Evolutionary conservation across 345 rosid species (phyloP), one percentile per base, ranked within the genome.

Genomic region (Angophora floribunda): DNA sequence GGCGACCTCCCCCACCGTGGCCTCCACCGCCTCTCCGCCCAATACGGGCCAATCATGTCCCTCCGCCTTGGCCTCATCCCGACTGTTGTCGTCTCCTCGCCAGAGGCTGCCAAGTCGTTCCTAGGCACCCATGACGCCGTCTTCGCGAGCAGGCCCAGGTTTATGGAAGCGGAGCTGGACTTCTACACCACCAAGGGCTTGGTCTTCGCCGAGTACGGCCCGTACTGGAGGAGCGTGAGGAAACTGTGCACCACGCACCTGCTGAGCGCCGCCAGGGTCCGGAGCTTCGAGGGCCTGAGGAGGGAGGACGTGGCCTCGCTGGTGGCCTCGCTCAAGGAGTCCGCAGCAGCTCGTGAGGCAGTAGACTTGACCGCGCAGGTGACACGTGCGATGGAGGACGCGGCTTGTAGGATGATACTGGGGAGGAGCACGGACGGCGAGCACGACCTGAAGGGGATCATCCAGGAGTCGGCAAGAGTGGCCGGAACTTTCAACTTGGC

Each of bases 41-140:
- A 86, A 90, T 89, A 92, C 22, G 96, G 96, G 15, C 93, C 92
- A 1, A 92, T 94, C 87, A 87, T 96, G 93, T 90, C 86, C 55
- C 86, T 95, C 57, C 91, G 79, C 24, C 90, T 92, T 2, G 96
- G 97, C 13, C 87, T 44, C 14, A 89, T 91, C 5, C 94, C 94
- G 6, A 85, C 93, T 13, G 88, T 93, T 5, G 88, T 95, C 28
- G 90, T 94, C 87, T 91, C 94, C 13, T 93, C 95, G 0, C 89
- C 90, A 21, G 92, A 90, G 61, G 93, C 92, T 0, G 96, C 95
- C 14, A 89, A 87, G 30, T 87, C 91, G 55, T 91, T 90, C 52
- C 89, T 93, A 19, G 93, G 90, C 50, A 67, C 28, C 44, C 92
- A 92, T 9, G 96, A 91, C 49, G 87, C 59, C 3, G 90, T 88